Conservation (phyloP, 768 basidiomycete species). For the Mycena chlorophos region DNA sequence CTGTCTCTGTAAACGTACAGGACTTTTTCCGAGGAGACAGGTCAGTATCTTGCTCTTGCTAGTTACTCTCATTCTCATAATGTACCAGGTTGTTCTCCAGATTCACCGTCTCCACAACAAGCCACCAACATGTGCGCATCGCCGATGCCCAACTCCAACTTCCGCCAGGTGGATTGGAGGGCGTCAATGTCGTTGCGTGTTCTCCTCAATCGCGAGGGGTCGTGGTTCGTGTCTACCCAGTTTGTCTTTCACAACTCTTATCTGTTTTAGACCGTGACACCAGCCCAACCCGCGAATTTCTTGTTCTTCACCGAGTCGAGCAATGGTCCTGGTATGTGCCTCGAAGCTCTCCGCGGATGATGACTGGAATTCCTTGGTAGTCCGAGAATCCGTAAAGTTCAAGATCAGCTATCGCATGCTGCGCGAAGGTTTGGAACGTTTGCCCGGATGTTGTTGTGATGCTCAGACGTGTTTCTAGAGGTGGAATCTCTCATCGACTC, state of each 20-base stretch:
- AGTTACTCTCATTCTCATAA: background rate
- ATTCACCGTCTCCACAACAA: constrained; percentile 85
- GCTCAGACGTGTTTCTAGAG: constrained; percentile 46
- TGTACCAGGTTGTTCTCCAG: constrained; percentile 76
- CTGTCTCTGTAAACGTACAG: constrained; percentile 90
- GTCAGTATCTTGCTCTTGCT: constrained; percentile 42
- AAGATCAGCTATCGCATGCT: constrained; percentile 76
- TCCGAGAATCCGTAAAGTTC: constrained; percentile 61
- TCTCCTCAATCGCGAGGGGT: constrained; percentile 46
- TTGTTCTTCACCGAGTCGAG: constrained; percentile 75
- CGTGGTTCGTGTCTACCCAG: constrained; percentile 40
- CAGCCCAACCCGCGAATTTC: constrained; percentile 72
- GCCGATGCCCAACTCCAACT: constrained; percentile 55
- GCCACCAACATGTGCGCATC: constrained; percentile 77
- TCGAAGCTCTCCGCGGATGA: background rate
- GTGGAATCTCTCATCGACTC: constrained; percentile 61
- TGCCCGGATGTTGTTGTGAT: background rate
- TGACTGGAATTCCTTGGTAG: constrained; percentile 37
- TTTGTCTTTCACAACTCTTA: constrained; percentile 2
- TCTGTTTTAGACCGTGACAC: constrained; percentile 65
- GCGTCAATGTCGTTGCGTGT: constrained; percentile 54
- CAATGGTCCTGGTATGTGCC: constrained; percentile 55
- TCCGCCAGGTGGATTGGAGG: constrained; percentile 43
- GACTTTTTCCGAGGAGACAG: constrained; percentile 90
- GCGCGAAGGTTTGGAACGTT: constrained; percentile 62